Evolutionary conservation across 2,329 filamentous ascomycete genomes (phyloP), one percentile per base, ranked within the genome.

Genomic region (Fusarium gaditjirri): DNA sequence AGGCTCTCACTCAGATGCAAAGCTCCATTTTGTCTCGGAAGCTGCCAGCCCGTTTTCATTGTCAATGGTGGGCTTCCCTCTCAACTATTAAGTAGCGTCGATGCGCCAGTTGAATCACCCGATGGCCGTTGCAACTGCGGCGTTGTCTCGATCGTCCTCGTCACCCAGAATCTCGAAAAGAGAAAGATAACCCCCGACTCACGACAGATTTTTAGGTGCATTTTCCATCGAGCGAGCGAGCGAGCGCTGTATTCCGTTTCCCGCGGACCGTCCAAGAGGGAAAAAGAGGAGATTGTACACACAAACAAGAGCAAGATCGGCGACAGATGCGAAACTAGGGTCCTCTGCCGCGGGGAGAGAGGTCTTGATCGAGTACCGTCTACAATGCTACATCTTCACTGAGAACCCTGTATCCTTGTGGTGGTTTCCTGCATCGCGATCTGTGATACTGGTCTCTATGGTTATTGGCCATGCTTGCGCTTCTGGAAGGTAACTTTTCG

Each of bases 61-160:
- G 36, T 41, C 39, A 13, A 57, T 42, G 23, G 17, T 21, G 31
- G 55, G 50, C 39, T 49, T 70, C 52, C 38, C n/a, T 49, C 44
- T 68, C 57, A 29, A 62, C 52, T 71, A 39, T 68, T 71, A 63
- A 71, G 67, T 71, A 71, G 68, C 68, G 64, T 68, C 68, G 68
- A 71, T 71, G 47, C 52, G 61, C 68, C 60, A 53, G 47, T 39
- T 56, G 31, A 38, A 61, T 67, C 29, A 39, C 21, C 49, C 70
- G 70, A 72, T 72, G 57, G 38, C 38, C 56, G 56, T 31, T 57
- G 50, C 47, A 44, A 41, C 35, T 59, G 41, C 33, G 53, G 44
- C n/a, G 29, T 42, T 52, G 21, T 61, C 54, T 56, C 27, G 70
- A 72, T 72, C 70, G 70, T 66, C n/a, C 33, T 54, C 29, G 54